Conservation (phyloP, 2,329 filamentous ascomycete species). For the Trichophyton benhamiae region DNA sequence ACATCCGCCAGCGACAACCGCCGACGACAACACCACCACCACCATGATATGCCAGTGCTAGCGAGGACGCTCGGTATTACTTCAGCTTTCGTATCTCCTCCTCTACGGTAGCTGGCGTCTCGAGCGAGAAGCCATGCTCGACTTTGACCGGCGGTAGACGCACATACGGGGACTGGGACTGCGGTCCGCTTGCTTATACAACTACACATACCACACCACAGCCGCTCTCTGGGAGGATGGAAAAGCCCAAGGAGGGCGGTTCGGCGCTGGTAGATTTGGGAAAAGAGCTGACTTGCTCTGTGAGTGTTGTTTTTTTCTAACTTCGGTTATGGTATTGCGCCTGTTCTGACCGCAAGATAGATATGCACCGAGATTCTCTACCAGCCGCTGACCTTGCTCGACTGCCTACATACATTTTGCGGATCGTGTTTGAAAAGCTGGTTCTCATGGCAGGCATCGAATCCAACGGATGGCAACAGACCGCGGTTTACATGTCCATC, state of each 20-base stretch:
- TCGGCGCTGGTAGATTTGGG: conserved; percentile 57
- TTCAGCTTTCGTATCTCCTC: not conserved
- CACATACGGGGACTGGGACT: not conserved
- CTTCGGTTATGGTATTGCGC: not conserved
- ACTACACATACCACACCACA: not conserved
- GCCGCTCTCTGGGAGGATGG: not conserved
- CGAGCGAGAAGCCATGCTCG: not conserved
- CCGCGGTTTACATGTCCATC: conserved; percentile 76
- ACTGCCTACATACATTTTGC: conserved; percentile 93
- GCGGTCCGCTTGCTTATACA: not conserved
- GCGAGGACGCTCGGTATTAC: not conserved
- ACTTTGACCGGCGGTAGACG: not conserved
- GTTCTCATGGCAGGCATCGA: conserved; percentile 69
- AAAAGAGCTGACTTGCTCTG: conserved; percentile 88
- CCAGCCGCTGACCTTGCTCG: conserved; percentile 78
- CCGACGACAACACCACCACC: not conserved
- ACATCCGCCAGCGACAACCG: not conserved
- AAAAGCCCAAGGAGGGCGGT: not conserved
- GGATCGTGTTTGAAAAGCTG: conserved; percentile 91
- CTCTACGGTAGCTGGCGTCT: not conserved
- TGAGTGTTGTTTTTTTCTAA: conserved; percentile 36
- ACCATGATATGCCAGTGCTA: not conserved
- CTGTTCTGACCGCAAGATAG: conserved; percentile 34
- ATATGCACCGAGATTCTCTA: conserved; percentile 95
- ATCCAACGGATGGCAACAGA: conserved; percentile 33